Conservation (phyloP, 441 rosid species). For the Euphorbia schlechtendalii region DNA sequence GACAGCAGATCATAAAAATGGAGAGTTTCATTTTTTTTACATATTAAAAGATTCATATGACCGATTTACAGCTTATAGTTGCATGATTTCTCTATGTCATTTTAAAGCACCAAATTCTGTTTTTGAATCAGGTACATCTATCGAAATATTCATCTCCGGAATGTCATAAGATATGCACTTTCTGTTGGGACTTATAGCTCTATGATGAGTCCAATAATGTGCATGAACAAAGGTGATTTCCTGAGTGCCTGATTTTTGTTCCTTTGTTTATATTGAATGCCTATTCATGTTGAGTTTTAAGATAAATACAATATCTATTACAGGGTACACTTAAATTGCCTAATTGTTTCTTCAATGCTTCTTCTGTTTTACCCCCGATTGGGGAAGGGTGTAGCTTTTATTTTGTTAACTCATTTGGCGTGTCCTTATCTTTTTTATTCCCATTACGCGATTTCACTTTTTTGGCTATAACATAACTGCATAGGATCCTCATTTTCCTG, state of each 20-base stretch:
- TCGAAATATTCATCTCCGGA: slow-evolving; percentile 29
- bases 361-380: background rate
- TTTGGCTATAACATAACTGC: background rate
- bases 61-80: background rate
- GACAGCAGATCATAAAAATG: background rate
- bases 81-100: background rate
- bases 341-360: background rate
- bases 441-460: no score
- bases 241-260: background rate
- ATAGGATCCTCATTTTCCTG: background rate
- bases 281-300: background rate
- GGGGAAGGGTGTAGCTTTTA: background rate
- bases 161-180: slow-evolving; percentile 29
- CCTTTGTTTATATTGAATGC: slow-evolving; percentile 4
- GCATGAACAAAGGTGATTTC: slow-evolving; percentile 41
- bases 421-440: background rate
- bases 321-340: background rate
- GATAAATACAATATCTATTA: background rate
- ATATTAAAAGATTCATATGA: background rate
- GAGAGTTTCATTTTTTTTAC: background rate
- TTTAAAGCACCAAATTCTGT: background rate
- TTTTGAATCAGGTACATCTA: slow-evolving; percentile 38
- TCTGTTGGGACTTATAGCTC: slow-evolving; percentile 31
- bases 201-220: slow-evolving; percentile 27
- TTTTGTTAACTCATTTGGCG: background rate